Evolutionary conservation across 164 flowering plant genomes (phyloP).

Genomic region (Annona cherimola): DNA sequence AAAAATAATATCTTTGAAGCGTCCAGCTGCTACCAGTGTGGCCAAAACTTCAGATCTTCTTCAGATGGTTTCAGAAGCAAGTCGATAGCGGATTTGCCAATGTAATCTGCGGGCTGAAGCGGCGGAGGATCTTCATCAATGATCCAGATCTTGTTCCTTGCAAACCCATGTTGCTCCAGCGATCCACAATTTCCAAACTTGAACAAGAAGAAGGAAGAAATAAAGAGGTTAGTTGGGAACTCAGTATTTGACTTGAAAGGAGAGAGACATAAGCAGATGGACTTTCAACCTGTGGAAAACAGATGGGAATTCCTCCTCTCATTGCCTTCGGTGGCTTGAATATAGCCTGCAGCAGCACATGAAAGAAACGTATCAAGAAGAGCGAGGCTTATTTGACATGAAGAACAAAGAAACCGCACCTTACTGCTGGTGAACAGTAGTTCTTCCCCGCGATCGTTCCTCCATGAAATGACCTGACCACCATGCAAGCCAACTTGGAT

Average conservation of each 20-base stretch:
- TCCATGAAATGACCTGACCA: conserved; percentile 88
- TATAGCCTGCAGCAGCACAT: conserved; percentile 53
- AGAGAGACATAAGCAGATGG: background rate
- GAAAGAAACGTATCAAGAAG: background rate
- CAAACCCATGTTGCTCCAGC: conserved; percentile 88
- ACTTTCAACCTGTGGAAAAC: conserved; percentile 90
- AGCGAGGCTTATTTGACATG: background rate
- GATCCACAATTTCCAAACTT: conserved; percentile 82
- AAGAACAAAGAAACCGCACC: conserved; percentile 34
- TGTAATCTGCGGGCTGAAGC: conserved; percentile 44
- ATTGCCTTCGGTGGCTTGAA: conserved; percentile 79
- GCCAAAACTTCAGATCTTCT: conserved; percentile 88
- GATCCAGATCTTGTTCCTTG: conserved; percentile 80
- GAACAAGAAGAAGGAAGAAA: conserved; percentile 13
- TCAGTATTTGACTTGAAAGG: background rate
- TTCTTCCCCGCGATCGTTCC: conserved; percentile 82
- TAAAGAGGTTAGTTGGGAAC: conserved; percentile 8
- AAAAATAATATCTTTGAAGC: too few relatives aligned
- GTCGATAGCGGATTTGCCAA: conserved; percentile 60
- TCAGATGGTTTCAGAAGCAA: conserved; percentile 77
- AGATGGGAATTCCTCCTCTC: conserved; percentile 87
- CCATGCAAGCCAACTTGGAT: conserved; percentile 86
- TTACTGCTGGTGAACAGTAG: conserved; percentile 85
- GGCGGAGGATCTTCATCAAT: conserved; percentile 79
- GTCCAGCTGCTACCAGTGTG: conserved; percentile 54